A percentile compares a stretch with the other conserved stretches of the same genome.
These are phyloP conservation scores for Monosporozyma siamensis DNA, from an alignment of 805 yeast genomes.

Conservation along the genomic window DNA sequence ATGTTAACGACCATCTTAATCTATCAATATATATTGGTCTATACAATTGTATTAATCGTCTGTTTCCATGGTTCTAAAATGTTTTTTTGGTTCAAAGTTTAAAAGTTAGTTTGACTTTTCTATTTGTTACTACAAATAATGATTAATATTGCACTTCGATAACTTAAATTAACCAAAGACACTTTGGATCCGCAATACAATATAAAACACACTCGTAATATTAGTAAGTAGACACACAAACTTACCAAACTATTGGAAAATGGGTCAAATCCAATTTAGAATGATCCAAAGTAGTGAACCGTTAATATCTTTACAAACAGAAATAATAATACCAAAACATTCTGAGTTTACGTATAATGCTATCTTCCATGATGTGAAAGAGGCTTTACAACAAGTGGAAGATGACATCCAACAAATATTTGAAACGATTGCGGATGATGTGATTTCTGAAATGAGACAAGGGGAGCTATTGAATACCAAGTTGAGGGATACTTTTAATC, in stretches of 20 bases:
- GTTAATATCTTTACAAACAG: neutral
- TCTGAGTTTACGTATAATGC: constrained; percentile 12
- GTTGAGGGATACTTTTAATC: constrained; percentile 17
- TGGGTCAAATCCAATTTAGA: neutral
- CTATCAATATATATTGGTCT: neutral
- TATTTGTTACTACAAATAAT: no score
- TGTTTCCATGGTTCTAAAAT: no score
- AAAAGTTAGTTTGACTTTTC: no score
- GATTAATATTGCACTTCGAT: no score
- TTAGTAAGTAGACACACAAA: no score
- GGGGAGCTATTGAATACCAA: constrained; percentile 20
- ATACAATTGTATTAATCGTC: neutral
- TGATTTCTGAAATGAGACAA: constrained; percentile 25
- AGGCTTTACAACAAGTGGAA: constrained; percentile 17
- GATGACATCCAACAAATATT: constrained; percentile 16
- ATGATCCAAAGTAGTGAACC: neutral
- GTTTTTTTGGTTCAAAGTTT: no score
- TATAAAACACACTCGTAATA: no score
- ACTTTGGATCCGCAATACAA: no score
- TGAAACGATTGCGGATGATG: constrained; percentile 20
- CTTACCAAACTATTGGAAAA: no score
- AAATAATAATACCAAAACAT: constrained; percentile 6
- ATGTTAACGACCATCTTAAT: neutral
- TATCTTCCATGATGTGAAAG: constrained; percentile 18
- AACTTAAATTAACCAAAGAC: no score